Base-by-base conservation (phyloP, 2,329 filamentous ascomycete genomes). In the Fusarium denticulatum region DNA sequence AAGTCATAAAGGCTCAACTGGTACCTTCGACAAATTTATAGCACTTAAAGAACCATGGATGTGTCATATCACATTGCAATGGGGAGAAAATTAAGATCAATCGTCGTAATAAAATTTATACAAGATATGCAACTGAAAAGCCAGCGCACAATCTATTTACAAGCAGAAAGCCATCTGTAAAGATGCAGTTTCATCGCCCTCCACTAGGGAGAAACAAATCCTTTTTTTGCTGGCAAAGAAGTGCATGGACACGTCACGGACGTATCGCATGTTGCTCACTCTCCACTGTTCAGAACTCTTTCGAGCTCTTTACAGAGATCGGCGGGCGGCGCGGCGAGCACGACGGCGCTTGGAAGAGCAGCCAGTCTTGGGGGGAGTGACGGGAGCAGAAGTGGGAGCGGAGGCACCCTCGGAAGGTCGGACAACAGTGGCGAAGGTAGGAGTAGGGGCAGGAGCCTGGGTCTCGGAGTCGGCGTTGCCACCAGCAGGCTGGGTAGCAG, bases 111-210 rank as follows among this genome's bases (percentile, higher is more conserved):
- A 74, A 74, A 74, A 64, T 76, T 77, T 77, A 77, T 77, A 76
- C 74, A 76, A 76, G 73, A 77, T 56, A 72, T 70, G 61, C 45
- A 63, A 52, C 75, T 64, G 71, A 66, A 73, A 73, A 47, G 52
- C 22, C 70, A 76, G 66, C 52, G 47, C 75, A 75, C 60, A 69
- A 72, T 77, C 75, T 77, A 77, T 77, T 67, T 77, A 77, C 69
- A 75, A 73, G 77, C 70, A 76, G 74, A 72, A 77, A 72, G 55
- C 57, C 64, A 69, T 76, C 63, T 75, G 59, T 34, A 55, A 40
- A 63, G 71, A 69, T 69, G 73, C 62, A 60, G 60, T 65, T 64
- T 55, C 64, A 59, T 56, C 55, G 49, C 75, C 30, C 32, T 75
- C 72, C 72, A 49, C 72, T 74, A 36, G 69, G 69, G 69, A 74